Percentiles rank a stretch among this genome's conserved stretches.
These are phyloP conservation scores for Blastobotrys attinorum DNA, from an alignment of 805 yeast genomes.

Conservation along the genomic window DNA sequence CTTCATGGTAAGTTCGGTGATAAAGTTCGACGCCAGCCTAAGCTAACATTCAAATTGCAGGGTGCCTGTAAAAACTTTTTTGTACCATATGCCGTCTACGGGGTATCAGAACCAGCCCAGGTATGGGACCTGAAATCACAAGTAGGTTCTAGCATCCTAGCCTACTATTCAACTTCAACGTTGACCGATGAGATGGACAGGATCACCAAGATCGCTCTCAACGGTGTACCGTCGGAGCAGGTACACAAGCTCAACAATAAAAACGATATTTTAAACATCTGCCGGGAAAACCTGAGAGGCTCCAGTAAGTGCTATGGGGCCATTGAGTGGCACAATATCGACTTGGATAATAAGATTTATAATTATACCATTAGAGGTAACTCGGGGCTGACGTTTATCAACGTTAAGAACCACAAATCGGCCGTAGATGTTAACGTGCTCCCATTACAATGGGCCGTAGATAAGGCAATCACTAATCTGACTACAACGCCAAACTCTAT, in stretches of 20 bases:
- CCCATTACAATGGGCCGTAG: slow-evolving; percentile 31
- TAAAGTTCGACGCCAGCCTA: neutral
- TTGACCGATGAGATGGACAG: slow-evolving; percentile 23
- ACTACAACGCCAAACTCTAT: slow-evolving; percentile 23
- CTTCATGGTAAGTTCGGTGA: slow-evolving; percentile 23
- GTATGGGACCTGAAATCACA: slow-evolving; percentile 19
- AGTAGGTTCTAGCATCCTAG: slow-evolving; percentile 22
- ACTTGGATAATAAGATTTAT: slow-evolving; percentile 19
- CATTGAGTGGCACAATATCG: slow-evolving; percentile 28
- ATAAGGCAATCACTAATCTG: slow-evolving; percentile 24
- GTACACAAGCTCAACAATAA: slow-evolving; percentile 19
- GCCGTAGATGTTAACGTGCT: slow-evolving; percentile 25
- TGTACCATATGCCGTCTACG: slow-evolving; percentile 25
- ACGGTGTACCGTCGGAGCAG: slow-evolving; percentile 25
- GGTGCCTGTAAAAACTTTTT: slow-evolving; percentile 28
- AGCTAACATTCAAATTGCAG: slow-evolving; percentile 12
- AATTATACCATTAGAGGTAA: slow-evolving; percentile 31
- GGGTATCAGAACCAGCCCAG: slow-evolving; percentile 25
- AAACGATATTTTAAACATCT: slow-evolving; percentile 20
- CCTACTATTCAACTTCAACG: slow-evolving; percentile 19
- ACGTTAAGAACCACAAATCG: slow-evolving; percentile 22
- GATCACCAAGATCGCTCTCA: slow-evolving; percentile 24
- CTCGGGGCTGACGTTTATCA: slow-evolving; percentile 23
- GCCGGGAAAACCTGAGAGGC: slow-evolving; percentile 28
- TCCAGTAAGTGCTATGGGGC: slow-evolving; percentile 29